phyloP scores from a whole-genome alignment of 306 rosid genomes.

The Calophaca sinica region DNA sequence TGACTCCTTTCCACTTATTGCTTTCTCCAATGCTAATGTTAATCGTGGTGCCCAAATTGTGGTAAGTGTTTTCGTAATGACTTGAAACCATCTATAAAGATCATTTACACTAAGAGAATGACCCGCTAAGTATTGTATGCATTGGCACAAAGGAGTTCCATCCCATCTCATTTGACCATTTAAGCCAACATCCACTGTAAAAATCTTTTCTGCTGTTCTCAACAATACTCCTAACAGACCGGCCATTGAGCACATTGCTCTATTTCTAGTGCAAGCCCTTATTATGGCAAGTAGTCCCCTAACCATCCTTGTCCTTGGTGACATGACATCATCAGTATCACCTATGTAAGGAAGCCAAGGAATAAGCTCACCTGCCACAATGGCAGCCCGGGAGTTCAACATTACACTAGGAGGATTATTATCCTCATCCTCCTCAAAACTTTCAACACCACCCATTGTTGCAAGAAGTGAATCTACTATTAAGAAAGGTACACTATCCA shows the following conservation, averaged over 20 bases:
- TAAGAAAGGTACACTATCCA: conserved; percentile 71
- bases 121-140: conserved; percentile 91
- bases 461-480: conserved; percentile 97
- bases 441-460: conserved; percentile 99
- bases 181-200: conserved; percentile 70
- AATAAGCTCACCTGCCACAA: conserved; percentile 92
- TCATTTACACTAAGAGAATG: conserved; percentile 83
- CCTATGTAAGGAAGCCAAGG: conserved; percentile 91
- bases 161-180: conserved; percentile 79
- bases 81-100: conserved; percentile 85
- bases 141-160: conserved; percentile 90
- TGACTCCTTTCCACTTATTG: conserved; percentile 92
- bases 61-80: conserved; percentile 73
- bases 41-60: conserved; percentile 82
- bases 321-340: conserved; percentile 74
- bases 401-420: conserved; percentile 97
- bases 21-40: conserved; percentile 90
- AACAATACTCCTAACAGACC: conserved; percentile 87
- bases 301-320: conserved; percentile 96
- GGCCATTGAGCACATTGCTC: conserved; percentile 98
- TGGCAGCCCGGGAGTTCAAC: conserved; percentile 98
- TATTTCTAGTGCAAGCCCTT: conserved; percentile 96
- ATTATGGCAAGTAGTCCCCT: conserved; percentile 94
- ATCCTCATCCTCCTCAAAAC: conserved; percentile 94
- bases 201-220: conserved; percentile 81